Percentiles rank a stretch among this genome's conserved stretches.
phyloP scores from a whole-genome alignment of 2,329 filamentous ascomycete genomes.

The Parasarocladium wereldwijsianum region DNA sequence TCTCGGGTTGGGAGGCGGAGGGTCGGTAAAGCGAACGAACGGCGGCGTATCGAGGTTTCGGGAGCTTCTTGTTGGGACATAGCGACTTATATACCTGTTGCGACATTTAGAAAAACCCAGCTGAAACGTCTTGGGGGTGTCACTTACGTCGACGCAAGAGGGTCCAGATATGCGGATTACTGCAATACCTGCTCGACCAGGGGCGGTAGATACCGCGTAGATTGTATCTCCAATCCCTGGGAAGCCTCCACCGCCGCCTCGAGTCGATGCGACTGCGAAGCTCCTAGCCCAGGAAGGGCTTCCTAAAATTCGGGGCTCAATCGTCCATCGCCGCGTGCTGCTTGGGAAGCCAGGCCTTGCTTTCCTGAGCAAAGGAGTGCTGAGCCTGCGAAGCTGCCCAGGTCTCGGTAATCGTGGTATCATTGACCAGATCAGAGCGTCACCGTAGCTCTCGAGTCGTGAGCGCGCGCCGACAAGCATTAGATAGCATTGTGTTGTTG shows the following conservation, averaged over 20 bases:
- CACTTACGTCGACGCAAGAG: constrained; percentile 48
- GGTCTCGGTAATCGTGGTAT: too few relatives aligned
- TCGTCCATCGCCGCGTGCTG: too few relatives aligned
- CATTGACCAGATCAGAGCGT: too few relatives aligned
- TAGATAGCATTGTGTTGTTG: too few relatives aligned
- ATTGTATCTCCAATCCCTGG: constrained; percentile 47
- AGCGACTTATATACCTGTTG: constrained; percentile 33
- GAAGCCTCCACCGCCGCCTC: constrained; percentile 6
- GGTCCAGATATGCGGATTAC: constrained; percentile 78
- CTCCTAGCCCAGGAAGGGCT: too few relatives aligned
- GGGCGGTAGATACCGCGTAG: constrained; percentile 79
- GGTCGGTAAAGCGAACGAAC: constrained; percentile 60
- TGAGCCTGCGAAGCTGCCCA: too few relatives aligned
- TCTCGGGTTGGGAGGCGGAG: constrained; percentile 21
- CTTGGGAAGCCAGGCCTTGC: too few relatives aligned
- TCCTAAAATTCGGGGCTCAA: too few relatives aligned
- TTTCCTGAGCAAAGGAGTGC: too few relatives aligned
- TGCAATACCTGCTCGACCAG: constrained; percentile 78
- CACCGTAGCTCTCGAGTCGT: too few relatives aligned
- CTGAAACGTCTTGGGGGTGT: neutral
- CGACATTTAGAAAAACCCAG: neutral
- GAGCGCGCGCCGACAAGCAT: too few relatives aligned
- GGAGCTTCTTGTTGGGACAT: constrained; percentile 30
- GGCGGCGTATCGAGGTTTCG: constrained; percentile 43
- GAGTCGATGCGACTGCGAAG: too few relatives aligned